Base-by-base conservation (phyloP, 2,329 filamentous ascomycete species). In the Fusarium goolgardi region DNA sequence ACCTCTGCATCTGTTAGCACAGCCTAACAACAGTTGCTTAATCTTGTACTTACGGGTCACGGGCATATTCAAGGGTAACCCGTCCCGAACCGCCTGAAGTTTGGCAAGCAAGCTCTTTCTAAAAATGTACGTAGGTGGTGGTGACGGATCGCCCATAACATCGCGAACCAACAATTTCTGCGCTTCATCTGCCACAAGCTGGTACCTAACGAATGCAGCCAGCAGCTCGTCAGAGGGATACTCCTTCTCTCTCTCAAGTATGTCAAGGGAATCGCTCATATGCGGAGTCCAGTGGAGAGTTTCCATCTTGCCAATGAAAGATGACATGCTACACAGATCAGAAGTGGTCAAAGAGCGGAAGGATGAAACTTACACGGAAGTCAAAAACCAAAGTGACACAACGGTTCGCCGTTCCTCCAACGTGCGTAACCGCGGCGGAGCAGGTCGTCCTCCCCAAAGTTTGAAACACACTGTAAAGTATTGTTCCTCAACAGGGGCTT, bases 201-300 rank as follows among this genome's bases (percentile, higher is more conserved):
- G 81, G 13, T 81, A 71, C 27, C 73, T 78, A 23, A 80, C 57
- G 13, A 80, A 69, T 1, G 75, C 53, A 5, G 71, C 73, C 1
- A 90, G 78, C 3, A 85, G 68, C 29, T 79, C 77, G 70, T 90
- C 88, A 3, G 81, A 80, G 0, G 81, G 77, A 25, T 78, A 79
- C 56, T 88, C 84, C 10, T 79, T 79, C 2, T 80, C 76, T 18
- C 80, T 76, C 6, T 79, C 76, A 0, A 90, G 76, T 3, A 80
- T 66, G 6, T 80, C 75, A 1, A 90, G 76, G 35, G 82, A 86
- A 35, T 89, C 86, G 31, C 88, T 86, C 79, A 90, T 83, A 52
- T 88, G 82, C 2, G 82, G 68, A 1, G 83, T 88, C 88, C 88
- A 91, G 4, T 78, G 80, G 49, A 90, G 77, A 3, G 81, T 71